Evolutionary conservation across 1,139 yeast genomes (phyloP).

Genomic region (Pichia sp.): DNA sequence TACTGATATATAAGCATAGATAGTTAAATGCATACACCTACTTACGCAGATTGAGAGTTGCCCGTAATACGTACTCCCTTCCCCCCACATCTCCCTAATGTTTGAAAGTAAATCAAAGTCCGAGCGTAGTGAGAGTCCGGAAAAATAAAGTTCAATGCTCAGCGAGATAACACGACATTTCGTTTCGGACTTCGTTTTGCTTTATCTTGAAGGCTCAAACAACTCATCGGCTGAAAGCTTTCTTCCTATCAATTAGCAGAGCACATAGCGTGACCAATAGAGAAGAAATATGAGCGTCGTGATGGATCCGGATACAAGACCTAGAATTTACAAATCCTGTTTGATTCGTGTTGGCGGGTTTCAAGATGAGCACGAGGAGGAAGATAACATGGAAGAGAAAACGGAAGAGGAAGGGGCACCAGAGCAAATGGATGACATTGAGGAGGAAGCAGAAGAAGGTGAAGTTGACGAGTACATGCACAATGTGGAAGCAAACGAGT

Average conservation of each 20-base stretch:
- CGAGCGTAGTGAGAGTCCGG: neutral
- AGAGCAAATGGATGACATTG: too few species aligned
- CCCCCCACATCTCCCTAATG: too few species aligned
- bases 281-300: neutral
- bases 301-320: neutral
- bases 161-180: neutral
- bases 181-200: neutral
- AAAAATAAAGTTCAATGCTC: neutral
- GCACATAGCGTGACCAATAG: too few species aligned
- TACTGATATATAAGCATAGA: neutral
- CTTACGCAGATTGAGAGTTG: neutral
- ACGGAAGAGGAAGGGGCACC: too few species aligned
- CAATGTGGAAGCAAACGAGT: neutral
- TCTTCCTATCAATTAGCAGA: too few species aligned
- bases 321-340: conserved; percentile 2
- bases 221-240: too few species aligned
- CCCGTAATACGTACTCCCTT: too few species aligned
- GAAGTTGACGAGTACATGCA: neutral
- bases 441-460: too few species aligned
- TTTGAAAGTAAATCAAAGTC: neutral
- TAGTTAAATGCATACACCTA: neutral
- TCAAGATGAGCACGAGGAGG: neutral
- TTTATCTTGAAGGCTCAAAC: neutral
- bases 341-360: neutral
- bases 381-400: neutral